phyloP scores from a whole-genome alignment of 192 early-diverging fungal genomes.

The Tieghemiomyces parasiticus region DNA sequence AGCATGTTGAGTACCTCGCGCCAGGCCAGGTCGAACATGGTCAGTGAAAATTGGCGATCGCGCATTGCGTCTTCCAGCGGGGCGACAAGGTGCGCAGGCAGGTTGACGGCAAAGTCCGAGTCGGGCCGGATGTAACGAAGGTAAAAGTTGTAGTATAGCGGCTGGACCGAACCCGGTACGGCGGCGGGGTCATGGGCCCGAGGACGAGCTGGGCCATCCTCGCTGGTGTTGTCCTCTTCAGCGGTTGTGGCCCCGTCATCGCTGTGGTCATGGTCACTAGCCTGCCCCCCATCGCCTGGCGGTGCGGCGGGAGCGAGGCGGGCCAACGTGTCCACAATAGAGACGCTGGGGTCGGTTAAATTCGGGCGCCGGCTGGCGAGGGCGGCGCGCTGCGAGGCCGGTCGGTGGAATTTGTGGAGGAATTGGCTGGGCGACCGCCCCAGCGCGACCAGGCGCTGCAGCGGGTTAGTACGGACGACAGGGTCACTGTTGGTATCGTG shows the following conservation, averaged over 20 bases:
- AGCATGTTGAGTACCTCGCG: constrained; percentile 3
- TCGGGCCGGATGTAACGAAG: constrained; percentile 3
- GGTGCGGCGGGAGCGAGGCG: too few species aligned
- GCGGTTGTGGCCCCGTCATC: not conserved
- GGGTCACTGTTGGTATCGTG: too few species aligned
- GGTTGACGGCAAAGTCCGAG: constrained; percentile 10
- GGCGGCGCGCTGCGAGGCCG: not conserved
- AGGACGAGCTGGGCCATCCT: not conserved
- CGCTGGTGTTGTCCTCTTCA: not conserved
- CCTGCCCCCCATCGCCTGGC: too few species aligned
- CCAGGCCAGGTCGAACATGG: constrained; percentile 2
- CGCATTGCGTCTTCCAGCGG: not conserved
- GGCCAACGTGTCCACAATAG: constrained; percentile 2
- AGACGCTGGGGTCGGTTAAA: not conserved
- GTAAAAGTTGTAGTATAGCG: constrained; percentile 6
- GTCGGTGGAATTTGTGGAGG: too few species aligned
- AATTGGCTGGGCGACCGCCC: too few species aligned
- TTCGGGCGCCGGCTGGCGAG: too few species aligned
- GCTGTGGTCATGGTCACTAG: not conserved
- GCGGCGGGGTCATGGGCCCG: not conserved
- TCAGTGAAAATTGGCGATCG: not conserved
- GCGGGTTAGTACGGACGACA: too few species aligned
- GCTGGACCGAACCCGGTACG: not conserved
- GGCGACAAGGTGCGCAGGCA: not conserved
- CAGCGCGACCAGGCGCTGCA: too few species aligned